Evolutionary conservation across 345 rosid genomes (phyloP).

Genomic region (Reutealis trisperma): DNA sequence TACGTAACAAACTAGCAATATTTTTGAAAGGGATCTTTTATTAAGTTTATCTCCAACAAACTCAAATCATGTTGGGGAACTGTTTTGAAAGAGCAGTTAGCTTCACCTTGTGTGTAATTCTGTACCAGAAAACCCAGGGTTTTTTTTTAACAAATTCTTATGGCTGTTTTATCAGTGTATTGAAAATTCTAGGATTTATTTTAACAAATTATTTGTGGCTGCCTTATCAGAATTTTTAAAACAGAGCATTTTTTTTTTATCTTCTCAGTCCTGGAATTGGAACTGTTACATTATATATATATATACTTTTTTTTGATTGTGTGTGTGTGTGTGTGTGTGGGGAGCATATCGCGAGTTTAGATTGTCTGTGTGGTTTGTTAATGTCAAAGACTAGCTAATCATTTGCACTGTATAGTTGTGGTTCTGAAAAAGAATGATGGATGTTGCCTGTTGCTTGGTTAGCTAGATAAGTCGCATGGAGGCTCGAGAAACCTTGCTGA

Average conservation of each 20-base stretch:
- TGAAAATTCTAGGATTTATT: neutral
- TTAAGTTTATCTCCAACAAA: neutral
- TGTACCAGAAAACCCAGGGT: neutral
- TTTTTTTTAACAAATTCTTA: no score
- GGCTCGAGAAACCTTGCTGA: neutral
- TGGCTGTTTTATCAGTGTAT: neutral
- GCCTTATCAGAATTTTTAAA: no score
- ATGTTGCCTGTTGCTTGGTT: neutral
- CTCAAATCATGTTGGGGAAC: neutral
- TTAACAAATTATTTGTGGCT: no score
- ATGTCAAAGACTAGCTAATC: neutral
- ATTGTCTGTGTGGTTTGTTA: neutral
- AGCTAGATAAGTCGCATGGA: neutral
- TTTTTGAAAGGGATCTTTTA: neutral
- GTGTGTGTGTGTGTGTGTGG: no score
- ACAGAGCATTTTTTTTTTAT: neutral
- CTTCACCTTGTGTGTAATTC: neutral
- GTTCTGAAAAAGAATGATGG: neutral
- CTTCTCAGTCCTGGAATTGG: neutral
- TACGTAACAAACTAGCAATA: no score
- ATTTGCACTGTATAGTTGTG: neutral
- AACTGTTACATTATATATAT: neutral
- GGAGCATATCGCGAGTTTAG: neutral
- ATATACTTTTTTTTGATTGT: no score
- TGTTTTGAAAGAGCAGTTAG: neutral